Evolutionary conservation across 2,329 filamentous ascomycete genomes (phyloP), one percentile per base, ranked within the genome.

Genomic region (Colletotrichum endophyticum): DNA sequence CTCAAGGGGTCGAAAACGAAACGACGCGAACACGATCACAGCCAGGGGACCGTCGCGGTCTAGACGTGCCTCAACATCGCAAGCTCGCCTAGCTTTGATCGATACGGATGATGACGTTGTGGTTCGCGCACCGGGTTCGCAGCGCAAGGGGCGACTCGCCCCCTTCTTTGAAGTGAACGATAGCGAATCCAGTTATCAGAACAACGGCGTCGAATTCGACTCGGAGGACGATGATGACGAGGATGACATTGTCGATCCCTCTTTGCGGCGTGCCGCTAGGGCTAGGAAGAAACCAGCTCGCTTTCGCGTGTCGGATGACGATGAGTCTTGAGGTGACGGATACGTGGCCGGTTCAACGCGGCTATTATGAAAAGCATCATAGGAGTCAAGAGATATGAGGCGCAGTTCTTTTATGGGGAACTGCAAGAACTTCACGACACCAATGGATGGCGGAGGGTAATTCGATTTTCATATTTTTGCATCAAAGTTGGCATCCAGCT

Each of bases 221-320:
- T 66, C 72, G 22, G 72, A 77, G 11, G 72, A 77, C 22, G 75
- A 77, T 6, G 75, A 72, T 64, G 49, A 63, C 28, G 75, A 72
- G 25, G 49, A 63, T 34, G 59, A 63, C 59, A 34, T 72, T 25
- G 64, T 68, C 30, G 70, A 66, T 30, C 34, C 66, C 49, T 61
- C 34, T 61, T 39, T 77, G 22, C 66, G 61, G 28, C 75, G 75
- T 9, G 53, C 61, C 13, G 63, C 72, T 15, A 75, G 75, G 32
- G 61, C 49, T 5, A 71, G 73, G 25, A 77, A 77, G 63, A 36
- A 66, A 22, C 75, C 75, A 36, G 75, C 75, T 59, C 66, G 75
- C n/a, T 77, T 71, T 28, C 72, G 75, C 8, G 66, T 75, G 6
- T 67, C 69, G 16, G 63, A 64, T 8, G 68, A 73, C 36, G 49